phyloP scores from a whole-genome alignment of 306 rosid genomes.

The Alnus rubra region DNA sequence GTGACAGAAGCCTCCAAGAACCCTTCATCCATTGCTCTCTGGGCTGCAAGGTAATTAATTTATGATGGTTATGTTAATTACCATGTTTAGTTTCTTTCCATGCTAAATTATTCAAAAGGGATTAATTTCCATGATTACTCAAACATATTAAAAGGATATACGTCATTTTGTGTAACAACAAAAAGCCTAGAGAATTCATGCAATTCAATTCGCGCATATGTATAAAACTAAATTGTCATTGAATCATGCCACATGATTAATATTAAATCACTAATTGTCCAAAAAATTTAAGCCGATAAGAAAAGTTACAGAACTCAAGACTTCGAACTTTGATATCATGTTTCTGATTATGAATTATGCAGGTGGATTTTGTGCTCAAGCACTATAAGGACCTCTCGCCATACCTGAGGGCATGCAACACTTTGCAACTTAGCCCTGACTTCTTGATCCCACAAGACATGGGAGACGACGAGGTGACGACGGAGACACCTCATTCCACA shows the following conservation, averaged over 20 bases:
- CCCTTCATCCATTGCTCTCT: slow-evolving; percentile 95
- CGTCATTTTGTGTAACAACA: background rate
- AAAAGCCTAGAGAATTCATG: background rate
- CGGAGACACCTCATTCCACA: slow-evolving; percentile 66
- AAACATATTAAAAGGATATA: no score
- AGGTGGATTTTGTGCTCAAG: slow-evolving; percentile 89
- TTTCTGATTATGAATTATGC: background rate
- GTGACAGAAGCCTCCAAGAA: slow-evolving; percentile 95
- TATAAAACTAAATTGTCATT: background rate
- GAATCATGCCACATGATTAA: background rate
- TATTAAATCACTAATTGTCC: no score
- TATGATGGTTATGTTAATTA: background rate
- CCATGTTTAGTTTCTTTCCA: background rate
- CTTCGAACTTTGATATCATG: background rate
- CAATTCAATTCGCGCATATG: background rate
- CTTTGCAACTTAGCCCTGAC: slow-evolving; percentile 76
- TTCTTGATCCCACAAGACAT: slow-evolving; percentile 78
- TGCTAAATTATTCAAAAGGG: background rate
- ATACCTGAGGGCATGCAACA: slow-evolving; percentile 61
- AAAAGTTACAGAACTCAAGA: no score
- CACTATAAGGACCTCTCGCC: slow-evolving; percentile 70
- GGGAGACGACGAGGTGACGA: slow-evolving; percentile 71
- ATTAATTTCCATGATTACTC: background rate
- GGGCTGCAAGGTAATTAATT: slow-evolving; percentile 80
- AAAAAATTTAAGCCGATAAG: no score